Evolutionary conservation across 352 stramenopile genomes (phyloP).

Genomic region (Globisporangium nunn): DNA sequence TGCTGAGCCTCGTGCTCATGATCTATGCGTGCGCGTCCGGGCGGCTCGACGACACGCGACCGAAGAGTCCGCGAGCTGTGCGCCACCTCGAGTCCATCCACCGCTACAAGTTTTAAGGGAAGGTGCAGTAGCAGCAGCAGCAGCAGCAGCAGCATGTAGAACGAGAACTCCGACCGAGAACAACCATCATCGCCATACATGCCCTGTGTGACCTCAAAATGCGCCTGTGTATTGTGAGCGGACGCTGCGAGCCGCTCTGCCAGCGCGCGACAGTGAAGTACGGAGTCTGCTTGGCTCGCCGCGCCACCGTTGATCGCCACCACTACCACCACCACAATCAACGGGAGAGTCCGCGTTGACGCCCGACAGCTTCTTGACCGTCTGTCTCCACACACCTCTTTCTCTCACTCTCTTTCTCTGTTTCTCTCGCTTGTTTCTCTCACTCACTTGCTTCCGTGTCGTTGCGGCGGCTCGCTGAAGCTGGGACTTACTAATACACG

Average conservation of each 20-base stretch:
- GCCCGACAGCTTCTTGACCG: background rate
- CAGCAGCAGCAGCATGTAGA: too few species aligned
- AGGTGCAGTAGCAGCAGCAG: background rate
- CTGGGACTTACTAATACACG: constrained; percentile 64
- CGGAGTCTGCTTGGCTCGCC: background rate
- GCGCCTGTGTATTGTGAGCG: constrained; percentile 7
- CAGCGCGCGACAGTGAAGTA: background rate
- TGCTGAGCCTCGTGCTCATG: constrained; percentile 71
- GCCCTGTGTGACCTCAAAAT: constrained; percentile 2
- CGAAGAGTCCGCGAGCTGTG: constrained; percentile 56
- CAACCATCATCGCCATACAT: too few species aligned
- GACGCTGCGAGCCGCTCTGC: too few species aligned
- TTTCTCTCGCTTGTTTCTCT: constrained; percentile 1
- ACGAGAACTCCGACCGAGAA: too few species aligned
- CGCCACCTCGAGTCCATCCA: constrained; percentile 57
- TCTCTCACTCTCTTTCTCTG: background rate
- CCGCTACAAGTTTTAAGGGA: constrained; percentile 25
- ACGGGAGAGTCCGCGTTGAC: too few species aligned
- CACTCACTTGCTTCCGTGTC: background rate
- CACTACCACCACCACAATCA: too few species aligned
- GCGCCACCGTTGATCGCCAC: background rate
- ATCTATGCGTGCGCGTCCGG: constrained; percentile 66
- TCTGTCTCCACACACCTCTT: background rate
- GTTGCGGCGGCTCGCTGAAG: constrained; percentile 1
- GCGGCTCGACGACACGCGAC: constrained; percentile 55